These are phyloP conservation scores for Aspergillus sclerotioniger DNA, from an alignment of 495 filamentous ascomycete genomes.

Conservation along the genomic window DNA sequence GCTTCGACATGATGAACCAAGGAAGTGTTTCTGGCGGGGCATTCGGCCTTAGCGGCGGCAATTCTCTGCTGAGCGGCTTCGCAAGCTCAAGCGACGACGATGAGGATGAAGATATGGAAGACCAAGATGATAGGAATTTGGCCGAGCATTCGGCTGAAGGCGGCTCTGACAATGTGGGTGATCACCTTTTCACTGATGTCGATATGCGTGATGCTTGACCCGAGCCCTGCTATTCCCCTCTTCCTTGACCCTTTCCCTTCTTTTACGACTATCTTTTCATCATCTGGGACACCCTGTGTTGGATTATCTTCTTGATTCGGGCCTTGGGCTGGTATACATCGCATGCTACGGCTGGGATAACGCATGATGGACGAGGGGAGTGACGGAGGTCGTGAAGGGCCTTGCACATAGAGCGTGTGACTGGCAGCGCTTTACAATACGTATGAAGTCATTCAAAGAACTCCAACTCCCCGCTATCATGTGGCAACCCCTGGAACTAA, in stretches of 20 bases:
- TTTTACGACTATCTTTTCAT: conserved; percentile 2
- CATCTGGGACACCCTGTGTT: neutral
- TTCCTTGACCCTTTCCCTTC: neutral
- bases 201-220: conserved; percentile 51
- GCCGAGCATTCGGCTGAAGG: conserved; percentile 34
- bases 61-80: conserved; percentile 85
- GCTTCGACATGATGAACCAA: conserved; percentile 72
- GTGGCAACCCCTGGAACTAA: conserved; percentile 13
- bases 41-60: conserved; percentile 58
- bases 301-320: neutral
- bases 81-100: conserved; percentile 95
- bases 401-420: conserved; percentile 20
- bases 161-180: conserved; percentile 67
- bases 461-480: conserved; percentile 18
- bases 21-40: conserved; percentile 61
- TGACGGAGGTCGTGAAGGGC: conserved; percentile 18
- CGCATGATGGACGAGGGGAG: conserved; percentile 20
- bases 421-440: conserved; percentile 19
- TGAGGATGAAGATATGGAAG: conserved; percentile 93
- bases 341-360: conserved; percentile 12
- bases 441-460: conserved; percentile 19
- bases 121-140: conserved; percentile 64
- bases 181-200: conserved; percentile 55
- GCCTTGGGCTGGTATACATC: neutral
- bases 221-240: conserved; percentile 11